Percentiles rank a stretch among this genome's conserved stretches.
These are phyloP conservation scores for Vanderwaltozyma polyspora DNA, from an alignment of 805 yeast species.

Conservation along the genomic window DNA sequence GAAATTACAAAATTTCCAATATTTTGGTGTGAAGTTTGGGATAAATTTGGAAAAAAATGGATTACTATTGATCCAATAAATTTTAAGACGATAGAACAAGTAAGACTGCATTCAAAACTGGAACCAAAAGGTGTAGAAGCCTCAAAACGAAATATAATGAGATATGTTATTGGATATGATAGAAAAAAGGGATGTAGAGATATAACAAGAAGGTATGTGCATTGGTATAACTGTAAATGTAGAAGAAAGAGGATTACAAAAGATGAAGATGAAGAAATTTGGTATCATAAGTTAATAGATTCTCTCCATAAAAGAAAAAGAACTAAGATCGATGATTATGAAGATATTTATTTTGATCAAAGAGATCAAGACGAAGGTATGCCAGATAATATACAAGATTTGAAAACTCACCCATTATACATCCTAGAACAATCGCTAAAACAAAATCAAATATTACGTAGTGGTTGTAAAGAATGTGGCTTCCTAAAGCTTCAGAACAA, in stretches of 20 bases:
- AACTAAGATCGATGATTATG: constrained; percentile 27
- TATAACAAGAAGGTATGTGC: constrained; percentile 68
- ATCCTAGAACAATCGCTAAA: constrained; percentile 67
- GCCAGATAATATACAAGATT: constrained; percentile 75
- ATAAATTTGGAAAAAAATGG: constrained; percentile 59
- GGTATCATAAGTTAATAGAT: constrained; percentile 44
- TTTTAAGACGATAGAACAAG: constrained; percentile 49
- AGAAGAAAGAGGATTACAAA: constrained; percentile 61
- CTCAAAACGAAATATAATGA: constrained; percentile 37
- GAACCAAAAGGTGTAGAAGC: constrained; percentile 45
- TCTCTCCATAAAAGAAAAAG: constrained; percentile 19
- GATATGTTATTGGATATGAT: constrained; percentile 74
- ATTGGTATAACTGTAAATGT: constrained; percentile 58
- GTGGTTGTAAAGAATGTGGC: constrained; percentile 57
- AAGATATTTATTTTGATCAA: constrained; percentile 26
- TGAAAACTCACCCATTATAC: constrained; percentile 77
- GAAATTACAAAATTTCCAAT: constrained; percentile 43
- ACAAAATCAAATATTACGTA: constrained; percentile 60
- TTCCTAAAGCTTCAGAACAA: constrained; percentile 38
- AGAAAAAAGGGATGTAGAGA: constrained; percentile 56
- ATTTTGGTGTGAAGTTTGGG: constrained; percentile 95
- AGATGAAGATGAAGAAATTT: constrained; percentile 41
- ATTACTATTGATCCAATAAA: constrained; percentile 77
- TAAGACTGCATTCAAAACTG: constrained; percentile 43
- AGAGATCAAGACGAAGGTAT: constrained; percentile 69